Evolutionary conservation across 108 stramenopile species (phyloP).

Genomic region (Aurantiochytrium sp.): DNA sequence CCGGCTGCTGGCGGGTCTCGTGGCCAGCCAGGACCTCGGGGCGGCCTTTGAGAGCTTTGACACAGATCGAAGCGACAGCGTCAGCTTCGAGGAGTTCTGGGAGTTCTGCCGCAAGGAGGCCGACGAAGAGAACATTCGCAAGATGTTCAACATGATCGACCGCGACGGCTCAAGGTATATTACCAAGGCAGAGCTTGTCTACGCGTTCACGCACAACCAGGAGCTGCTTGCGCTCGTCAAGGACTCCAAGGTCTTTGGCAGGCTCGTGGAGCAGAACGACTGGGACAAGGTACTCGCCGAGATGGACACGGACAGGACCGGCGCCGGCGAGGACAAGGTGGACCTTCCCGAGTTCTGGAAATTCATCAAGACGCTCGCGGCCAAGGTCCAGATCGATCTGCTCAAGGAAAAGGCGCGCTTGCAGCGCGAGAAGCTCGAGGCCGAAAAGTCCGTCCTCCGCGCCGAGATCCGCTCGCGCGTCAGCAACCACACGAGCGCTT

Average conservation of each 20-base stretch:
- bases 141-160: slow-evolving; percentile 26
- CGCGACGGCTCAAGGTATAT: slow-evolving; percentile 5
- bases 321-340: background rate
- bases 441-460: background rate
- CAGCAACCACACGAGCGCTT: background rate
- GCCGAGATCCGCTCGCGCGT: background rate
- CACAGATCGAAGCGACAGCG: background rate
- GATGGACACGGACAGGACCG: background rate
- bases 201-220: background rate
- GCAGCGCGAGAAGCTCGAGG: background rate
- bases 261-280: background rate
- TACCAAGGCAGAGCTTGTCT: background rate
- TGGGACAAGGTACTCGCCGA: slow-evolving; percentile 18
- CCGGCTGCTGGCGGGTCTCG: background rate
- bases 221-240: background rate
- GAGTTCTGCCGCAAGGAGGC: background rate
- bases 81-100: slow-evolving; percentile 29
- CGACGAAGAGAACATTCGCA: background rate
- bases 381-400: background rate
- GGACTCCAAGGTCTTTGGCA: background rate
- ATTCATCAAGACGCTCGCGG: background rate
- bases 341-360: slow-evolving; percentile 5
- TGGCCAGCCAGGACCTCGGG: background rate
- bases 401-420: background rate
- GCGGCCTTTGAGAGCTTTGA: slow-evolving; percentile 10